phyloP scores from a whole-genome alignment of 2,329 filamentous ascomycete genomes.

The Alternaria brassicicola region DNA sequence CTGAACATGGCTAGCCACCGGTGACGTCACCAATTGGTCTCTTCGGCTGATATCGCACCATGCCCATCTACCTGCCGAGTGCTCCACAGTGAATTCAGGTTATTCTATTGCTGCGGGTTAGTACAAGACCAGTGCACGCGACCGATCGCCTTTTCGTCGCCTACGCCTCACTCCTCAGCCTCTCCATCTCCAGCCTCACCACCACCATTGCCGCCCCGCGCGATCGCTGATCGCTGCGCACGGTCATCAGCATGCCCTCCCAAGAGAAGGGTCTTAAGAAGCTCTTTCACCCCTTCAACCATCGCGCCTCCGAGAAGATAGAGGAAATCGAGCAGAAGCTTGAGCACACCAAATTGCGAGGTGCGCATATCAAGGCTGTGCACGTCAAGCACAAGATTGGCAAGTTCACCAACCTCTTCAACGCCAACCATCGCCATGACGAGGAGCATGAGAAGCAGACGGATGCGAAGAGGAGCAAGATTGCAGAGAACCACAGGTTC shows the following conservation, averaged over 20 bases:
- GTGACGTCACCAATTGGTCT: constrained; percentile 18
- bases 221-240: constrained; percentile 17
- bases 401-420: constrained; percentile 73
- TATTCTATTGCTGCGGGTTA: constrained; percentile 16
- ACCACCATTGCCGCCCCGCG: constrained; percentile 7
- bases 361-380: constrained; percentile 59
- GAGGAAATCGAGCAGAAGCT: constrained; percentile 52
- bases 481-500: constrained; percentile 79
- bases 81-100: constrained; percentile 31
- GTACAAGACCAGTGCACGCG: constrained; percentile 29
- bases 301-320: constrained; percentile 34
- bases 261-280: constrained; percentile 41
- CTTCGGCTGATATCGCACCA: constrained; percentile 13
- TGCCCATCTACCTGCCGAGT: constrained; percentile 15
- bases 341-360: constrained; percentile 55
- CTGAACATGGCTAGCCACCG: constrained; percentile 1
- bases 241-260: constrained; percentile 28
- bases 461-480: constrained; percentile 76
- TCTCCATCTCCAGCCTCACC: constrained; percentile 10
- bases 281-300: constrained; percentile 48
- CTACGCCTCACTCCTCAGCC: constrained; percentile 30
- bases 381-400: constrained; percentile 68
- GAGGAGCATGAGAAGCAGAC: constrained; percentile 87
- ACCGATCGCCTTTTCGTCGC: constrained; percentile 18
- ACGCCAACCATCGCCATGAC: constrained; percentile 88